Evolutionary conservation across 2,329 filamentous ascomycete species (phyloP).

Genomic region (Ceratocystis harringtonii): DNA sequence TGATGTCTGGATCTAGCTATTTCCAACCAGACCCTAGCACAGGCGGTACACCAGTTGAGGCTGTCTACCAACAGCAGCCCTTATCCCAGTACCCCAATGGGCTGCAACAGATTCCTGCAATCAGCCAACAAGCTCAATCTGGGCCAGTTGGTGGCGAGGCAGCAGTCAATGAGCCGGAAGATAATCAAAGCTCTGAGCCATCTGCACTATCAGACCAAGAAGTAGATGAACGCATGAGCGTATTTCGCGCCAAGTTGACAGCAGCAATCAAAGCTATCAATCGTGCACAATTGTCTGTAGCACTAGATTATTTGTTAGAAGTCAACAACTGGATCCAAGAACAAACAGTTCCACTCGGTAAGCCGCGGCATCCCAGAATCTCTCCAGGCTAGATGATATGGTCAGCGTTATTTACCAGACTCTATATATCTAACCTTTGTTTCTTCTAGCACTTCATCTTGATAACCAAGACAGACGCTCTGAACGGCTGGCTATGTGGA

Average conservation of each 20-base stretch:
- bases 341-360: constrained; percentile 7
- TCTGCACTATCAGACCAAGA: constrained; percentile 5
- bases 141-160: constrained; percentile 1
- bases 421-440: background rate
- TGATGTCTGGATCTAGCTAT: constrained; percentile 3
- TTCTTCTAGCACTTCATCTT: constrained; percentile 15
- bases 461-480: constrained; percentile 15
- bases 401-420: background rate
- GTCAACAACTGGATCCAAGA: background rate
- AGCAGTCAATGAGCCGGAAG: background rate
- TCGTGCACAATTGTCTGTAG: background rate
- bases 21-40: constrained; percentile 2
- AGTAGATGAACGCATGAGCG: background rate
- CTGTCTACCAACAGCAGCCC: constrained; percentile 1
- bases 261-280: background rate
- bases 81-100: background rate
- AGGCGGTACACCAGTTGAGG: background rate
- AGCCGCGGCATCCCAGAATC: background rate
- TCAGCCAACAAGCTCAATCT: background rate
- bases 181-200: background rate
- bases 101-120: background rate
- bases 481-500: constrained; percentile 75
- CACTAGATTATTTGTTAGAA: background rate
- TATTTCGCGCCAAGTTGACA: background rate
- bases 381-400: background rate